Conservation (phyloP, 768 basidiomycete genomes). For the Multifurca ochricompacta region DNA sequence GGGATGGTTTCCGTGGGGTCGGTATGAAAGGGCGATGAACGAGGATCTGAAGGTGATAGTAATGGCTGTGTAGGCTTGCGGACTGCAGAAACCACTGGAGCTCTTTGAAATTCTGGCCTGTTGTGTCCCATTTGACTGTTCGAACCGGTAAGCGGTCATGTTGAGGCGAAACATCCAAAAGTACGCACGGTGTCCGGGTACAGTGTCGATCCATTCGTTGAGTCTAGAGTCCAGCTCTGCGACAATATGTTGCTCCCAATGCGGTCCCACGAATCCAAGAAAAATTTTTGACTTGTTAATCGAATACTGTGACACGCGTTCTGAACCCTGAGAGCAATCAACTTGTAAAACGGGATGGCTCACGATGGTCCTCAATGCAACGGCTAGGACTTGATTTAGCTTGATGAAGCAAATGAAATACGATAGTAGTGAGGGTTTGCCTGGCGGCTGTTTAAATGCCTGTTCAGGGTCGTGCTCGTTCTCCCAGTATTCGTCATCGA, state of each 20-base stretch:
- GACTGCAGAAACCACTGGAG: slow-evolving; percentile 29
- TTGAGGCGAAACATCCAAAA: background rate
- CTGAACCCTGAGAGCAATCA: background rate
- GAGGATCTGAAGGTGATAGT: slow-evolving; percentile 38
- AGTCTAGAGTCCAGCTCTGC: slow-evolving; percentile 41
- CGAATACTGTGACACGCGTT: slow-evolving; percentile 48
- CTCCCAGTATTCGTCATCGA: slow-evolving; percentile 22
- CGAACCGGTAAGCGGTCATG: background rate
- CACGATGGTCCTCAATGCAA: slow-evolving; percentile 55
- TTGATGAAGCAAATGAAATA: slow-evolving; percentile 50
- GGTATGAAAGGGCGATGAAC: slow-evolving; percentile 44
- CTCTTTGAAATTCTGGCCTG: slow-evolving; percentile 17
- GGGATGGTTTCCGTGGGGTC: slow-evolving; percentile 28
- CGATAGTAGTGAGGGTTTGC: slow-evolving; percentile 45
- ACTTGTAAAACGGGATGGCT: slow-evolving; percentile 13
- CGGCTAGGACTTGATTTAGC: slow-evolving; percentile 56
- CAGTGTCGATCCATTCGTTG: slow-evolving; percentile 39
- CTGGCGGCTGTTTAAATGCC: slow-evolving; percentile 55
- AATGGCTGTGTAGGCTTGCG: slow-evolving; percentile 33
- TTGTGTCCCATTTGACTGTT: slow-evolving; percentile 23
- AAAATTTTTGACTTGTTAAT: slow-evolving; percentile 58
- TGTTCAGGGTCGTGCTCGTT: slow-evolving; percentile 14
- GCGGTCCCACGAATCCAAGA: slow-evolving; percentile 41
- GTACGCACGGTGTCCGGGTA: slow-evolving; percentile 32
- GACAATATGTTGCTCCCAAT: slow-evolving; percentile 42